Percentiles rank a stretch among this genome's conserved stretches.
These are phyloP conservation scores for Ilex asprella DNA, from an alignment of 257 asterid genomes.

Conservation along the genomic window DNA sequence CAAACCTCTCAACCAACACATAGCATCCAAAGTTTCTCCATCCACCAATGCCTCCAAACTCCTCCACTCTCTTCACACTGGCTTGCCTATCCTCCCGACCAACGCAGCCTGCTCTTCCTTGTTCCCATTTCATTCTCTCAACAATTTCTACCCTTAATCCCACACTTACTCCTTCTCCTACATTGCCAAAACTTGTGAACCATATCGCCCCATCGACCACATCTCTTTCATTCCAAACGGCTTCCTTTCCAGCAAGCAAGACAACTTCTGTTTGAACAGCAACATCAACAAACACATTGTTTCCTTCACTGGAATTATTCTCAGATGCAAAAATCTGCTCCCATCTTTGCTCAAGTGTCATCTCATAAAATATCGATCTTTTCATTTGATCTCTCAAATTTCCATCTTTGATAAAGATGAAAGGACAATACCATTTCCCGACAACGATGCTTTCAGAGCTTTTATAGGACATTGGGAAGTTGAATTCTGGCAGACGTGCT, in stretches of 20 bases:
- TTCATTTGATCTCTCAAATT: conserved; percentile 26
- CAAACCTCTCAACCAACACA: conserved; percentile 9
- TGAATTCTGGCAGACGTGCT: conserved; percentile 7
- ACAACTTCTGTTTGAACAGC: background rate
- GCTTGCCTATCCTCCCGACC: conserved; percentile 1
- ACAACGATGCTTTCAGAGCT: conserved; percentile 15
- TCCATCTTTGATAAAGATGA: conserved; percentile 52
- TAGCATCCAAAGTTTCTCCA: conserved; percentile 6
- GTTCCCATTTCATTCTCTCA: background rate
- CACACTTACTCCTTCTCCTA: background rate
- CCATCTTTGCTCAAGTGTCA: background rate
- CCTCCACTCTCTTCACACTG: conserved; percentile 3
- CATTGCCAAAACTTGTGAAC: background rate
- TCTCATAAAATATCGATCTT: background rate
- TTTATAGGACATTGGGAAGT: background rate
- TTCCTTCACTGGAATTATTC: background rate
- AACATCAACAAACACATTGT: background rate
- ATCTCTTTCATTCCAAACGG: background rate
- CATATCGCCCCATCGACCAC: background rate
- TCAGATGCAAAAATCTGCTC: background rate
- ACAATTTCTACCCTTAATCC: background rate
- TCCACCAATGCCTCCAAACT: background rate
- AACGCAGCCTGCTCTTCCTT: conserved; percentile 3
- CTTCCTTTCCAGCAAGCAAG: background rate
- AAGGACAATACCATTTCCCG: conserved; percentile 65